Evolutionary conservation across 129 eudicot genomes (phyloP), one percentile per base, ranked within the genome.

Genomic region (Lactuca sativa): DNA sequence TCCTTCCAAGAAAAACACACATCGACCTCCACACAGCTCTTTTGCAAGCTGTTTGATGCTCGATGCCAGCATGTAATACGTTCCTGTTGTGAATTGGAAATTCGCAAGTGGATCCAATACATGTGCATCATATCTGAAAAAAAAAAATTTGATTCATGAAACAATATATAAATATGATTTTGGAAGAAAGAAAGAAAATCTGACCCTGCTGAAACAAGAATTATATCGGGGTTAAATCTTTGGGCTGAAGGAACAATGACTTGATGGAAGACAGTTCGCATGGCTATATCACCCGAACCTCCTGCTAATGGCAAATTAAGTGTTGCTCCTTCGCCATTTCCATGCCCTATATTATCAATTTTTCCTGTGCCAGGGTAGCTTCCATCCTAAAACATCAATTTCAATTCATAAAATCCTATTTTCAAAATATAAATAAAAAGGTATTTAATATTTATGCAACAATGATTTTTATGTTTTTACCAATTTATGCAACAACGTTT

Each of bases 281-380:
- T 92, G 77, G 98, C 85, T 16, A 66, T 53, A 81, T 92, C 96
- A 52, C 98, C 98, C 3, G 98, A 84, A 18, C 96, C 96, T 68
- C 95, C 98, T 9, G 98, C 90, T 76, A 92, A 74, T 59, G 96
- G 96, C 64, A 92, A 80, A 77, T 92, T 92, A 21, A 92, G 83
- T 3, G 98, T 84, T 14, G 96, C 75, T 66, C 98, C 98, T 89
- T 92, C 98, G 53, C 98, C 98, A 15, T 59, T 70, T 32, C 89
- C 88, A 15, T 30, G 51, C 2, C 98, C 98, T 57, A 86, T 83
- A 53, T 84, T 72, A 72, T 83, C 82, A 18, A 92, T 84, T 82
- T 86, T 92, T 3, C 98, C 98, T 3, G 98, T 92, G n/a, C 98
- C 96, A 53, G 98, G 98, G 57, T 89, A 92, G 81, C 98, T 92